Conservation (phyloP, 2,329 filamentous ascomycete species). For the Ophiocordyceps camponoti-rufipedis region DNA sequence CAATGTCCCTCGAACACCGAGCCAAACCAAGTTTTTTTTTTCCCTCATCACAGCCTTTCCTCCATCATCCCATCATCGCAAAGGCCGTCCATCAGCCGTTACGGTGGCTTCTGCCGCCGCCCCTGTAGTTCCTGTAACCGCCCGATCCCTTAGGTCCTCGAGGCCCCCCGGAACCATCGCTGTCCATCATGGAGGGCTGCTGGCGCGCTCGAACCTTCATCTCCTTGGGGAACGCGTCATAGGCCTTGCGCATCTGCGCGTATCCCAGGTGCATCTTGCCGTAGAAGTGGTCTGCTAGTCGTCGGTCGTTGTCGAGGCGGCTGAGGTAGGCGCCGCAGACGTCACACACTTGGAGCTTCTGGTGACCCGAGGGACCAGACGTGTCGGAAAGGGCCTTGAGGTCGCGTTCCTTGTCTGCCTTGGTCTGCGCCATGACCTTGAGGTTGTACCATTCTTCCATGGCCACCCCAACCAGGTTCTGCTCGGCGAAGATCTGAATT, state of each 20-base stretch:
- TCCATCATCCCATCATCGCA: neutral
- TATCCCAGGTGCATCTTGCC: slow-evolving; percentile 99
- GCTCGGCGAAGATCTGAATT: slow-evolving; percentile 22
- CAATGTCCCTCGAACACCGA: neutral
- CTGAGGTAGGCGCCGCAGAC: slow-evolving; percentile 92
- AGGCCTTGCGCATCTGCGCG: slow-evolving; percentile 93
- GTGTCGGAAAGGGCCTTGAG: slow-evolving; percentile 84
- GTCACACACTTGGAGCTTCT: slow-evolving; percentile 97
- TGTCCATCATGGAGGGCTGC: slow-evolving; percentile 23
- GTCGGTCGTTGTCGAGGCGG: slow-evolving; percentile 80
- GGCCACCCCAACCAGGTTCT: slow-evolving; percentile 51
- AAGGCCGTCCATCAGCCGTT: slow-evolving; percentile 10
- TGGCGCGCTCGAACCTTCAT: slow-evolving; percentile 52
- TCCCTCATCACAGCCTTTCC: neutral
- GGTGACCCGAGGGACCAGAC: slow-evolving; percentile 79
- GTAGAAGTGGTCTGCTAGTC: slow-evolving; percentile 93
- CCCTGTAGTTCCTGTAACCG: slow-evolving; percentile 31
- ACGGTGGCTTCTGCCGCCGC: slow-evolving; percentile 27
- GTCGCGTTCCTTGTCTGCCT: slow-evolving; percentile 71
- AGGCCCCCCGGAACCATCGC: slow-evolving; percentile 21
- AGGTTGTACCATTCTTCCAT: slow-evolving; percentile 80
- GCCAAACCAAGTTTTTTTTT: neutral
- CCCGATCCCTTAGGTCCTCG: slow-evolving; percentile 32
- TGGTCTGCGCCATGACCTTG: slow-evolving; percentile 60
- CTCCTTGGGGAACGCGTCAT: slow-evolving; percentile 71